phyloP scores from a whole-genome alignment of 2,329 filamentous ascomycete species.

The Aspergillaceae sp. region DNA sequence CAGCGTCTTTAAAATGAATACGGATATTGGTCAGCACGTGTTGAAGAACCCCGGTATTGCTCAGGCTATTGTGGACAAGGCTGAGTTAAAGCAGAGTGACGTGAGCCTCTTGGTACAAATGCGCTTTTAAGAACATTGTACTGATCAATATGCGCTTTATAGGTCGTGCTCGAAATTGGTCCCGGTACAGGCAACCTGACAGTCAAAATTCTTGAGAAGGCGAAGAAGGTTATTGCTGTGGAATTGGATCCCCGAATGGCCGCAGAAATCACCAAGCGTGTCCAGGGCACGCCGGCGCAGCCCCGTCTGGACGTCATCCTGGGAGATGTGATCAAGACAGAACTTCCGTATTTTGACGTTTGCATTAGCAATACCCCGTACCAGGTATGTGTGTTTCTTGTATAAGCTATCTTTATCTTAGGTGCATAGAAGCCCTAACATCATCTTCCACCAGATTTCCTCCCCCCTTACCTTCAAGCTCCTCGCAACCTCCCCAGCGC shows the following conservation, averaged over 20 bases:
- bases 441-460: conserved; percentile 55
- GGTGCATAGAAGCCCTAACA: not conserved
- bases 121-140: not conserved
- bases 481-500: conserved; percentile 70
- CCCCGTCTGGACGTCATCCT: conserved; percentile 80
- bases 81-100: conserved; percentile 79
- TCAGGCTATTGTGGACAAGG: conserved; percentile 70
- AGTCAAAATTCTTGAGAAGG: conserved; percentile 77
- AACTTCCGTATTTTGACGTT: conserved; percentile 69
- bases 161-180: conserved; percentile 83
- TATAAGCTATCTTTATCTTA: not conserved
- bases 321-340: conserved; percentile 88
- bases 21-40: conserved; percentile 80
- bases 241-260: conserved; percentile 96
- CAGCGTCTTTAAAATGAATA: conserved; percentile 97
- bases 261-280: conserved; percentile 85
- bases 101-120: conserved; percentile 22
- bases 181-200: conserved; percentile 86
- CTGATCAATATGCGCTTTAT: conserved; percentile 1
- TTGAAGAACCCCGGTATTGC: conserved; percentile 85
- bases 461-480: conserved; percentile 88
- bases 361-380: conserved; percentile 73
- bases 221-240: conserved; percentile 74
- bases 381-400: conserved; percentile 38
- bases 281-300: conserved; percentile 78